phyloP scores from a whole-genome alignment of 148 eudicot species.

The Chenopodium quinoa region DNA sequence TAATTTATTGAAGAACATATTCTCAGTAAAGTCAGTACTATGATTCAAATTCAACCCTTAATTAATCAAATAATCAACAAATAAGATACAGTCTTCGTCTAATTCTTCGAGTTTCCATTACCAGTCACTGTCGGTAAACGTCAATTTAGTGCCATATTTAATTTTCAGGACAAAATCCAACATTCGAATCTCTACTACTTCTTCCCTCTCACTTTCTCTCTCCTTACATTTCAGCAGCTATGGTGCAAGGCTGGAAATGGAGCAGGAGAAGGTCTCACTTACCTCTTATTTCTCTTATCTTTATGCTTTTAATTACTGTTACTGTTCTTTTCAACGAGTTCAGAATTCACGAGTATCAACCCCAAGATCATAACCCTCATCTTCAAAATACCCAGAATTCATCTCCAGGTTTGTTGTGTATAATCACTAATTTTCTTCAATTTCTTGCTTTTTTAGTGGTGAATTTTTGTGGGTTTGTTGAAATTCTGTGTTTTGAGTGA shows the following conservation, averaged over 20 bases:
- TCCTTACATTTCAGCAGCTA: conserved; percentile 9
- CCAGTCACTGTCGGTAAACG: conserved; percentile 21
- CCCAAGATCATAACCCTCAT: conserved; percentile 18
- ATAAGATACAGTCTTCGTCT: too few species aligned
- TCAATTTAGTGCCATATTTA: too few species aligned
- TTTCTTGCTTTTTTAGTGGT: conserved; percentile 7
- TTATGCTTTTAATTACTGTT: conserved; percentile 50
- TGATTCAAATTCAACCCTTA: neutral
- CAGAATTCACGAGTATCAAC: conserved; percentile 37
- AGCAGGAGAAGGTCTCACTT: conserved; percentile 49
- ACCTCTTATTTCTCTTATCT: conserved; percentile 50
- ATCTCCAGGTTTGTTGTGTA: conserved; percentile 35
- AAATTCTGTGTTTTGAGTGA: neutral
- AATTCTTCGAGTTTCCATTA: neutral
- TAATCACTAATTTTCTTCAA: neutral
- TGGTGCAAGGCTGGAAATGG: conserved; percentile 52
- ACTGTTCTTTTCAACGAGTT: conserved; percentile 55
- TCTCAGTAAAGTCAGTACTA: neutral
- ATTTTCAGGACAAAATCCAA: neutral
- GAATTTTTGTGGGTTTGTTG: conserved; percentile 16
- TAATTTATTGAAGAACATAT: neutral
- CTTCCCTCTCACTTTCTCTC: neutral
- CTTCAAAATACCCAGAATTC: conserved; percentile 17
- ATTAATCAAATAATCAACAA: neutral
- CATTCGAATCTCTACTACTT: neutral